These are phyloP conservation scores for Paramecium pentaurelia DNA, from an alignment of 73 alveolate genomes.

Conservation along the genomic window DNA sequence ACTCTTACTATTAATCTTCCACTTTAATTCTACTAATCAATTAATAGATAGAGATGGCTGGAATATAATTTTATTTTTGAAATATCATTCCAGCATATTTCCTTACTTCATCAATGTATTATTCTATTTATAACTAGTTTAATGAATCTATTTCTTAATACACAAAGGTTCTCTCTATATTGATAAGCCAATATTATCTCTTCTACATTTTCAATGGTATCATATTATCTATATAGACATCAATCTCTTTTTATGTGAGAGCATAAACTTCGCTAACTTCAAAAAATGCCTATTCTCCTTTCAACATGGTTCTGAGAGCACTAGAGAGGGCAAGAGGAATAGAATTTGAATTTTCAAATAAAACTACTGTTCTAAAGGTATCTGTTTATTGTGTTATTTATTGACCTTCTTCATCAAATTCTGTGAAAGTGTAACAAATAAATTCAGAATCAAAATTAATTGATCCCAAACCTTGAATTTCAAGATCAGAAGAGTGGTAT, in stretches of 20 bases:
- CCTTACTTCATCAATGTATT: neutral
- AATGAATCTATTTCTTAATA: neutral
- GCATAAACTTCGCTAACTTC: neutral
- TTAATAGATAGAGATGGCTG: neutral
- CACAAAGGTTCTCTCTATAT: neutral
- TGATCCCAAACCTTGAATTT: neutral
- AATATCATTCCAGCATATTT: neutral
- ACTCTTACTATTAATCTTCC: neutral
- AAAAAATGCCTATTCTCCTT: neutral
- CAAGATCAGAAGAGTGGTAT: neutral
- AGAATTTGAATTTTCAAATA: neutral
- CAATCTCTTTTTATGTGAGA: neutral
- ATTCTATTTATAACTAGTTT: neutral
- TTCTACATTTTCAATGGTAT: neutral
- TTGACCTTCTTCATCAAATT: neutral
- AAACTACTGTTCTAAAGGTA: neutral
- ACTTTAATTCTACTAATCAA: neutral
- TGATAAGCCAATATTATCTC: neutral
- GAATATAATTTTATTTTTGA: neutral
- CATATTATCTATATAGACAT: neutral
- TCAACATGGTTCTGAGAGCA: neutral
- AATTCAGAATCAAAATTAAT: neutral
- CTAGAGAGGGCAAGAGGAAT: neutral
- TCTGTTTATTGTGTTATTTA: neutral
- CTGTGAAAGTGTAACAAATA: neutral